A percentile compares a stretch with the other conserved stretches of the same genome.
Evolutionary conservation across 1,139 yeast genomes (phyloP).

Genomic region (Suhomyces atakaporum): DNA sequence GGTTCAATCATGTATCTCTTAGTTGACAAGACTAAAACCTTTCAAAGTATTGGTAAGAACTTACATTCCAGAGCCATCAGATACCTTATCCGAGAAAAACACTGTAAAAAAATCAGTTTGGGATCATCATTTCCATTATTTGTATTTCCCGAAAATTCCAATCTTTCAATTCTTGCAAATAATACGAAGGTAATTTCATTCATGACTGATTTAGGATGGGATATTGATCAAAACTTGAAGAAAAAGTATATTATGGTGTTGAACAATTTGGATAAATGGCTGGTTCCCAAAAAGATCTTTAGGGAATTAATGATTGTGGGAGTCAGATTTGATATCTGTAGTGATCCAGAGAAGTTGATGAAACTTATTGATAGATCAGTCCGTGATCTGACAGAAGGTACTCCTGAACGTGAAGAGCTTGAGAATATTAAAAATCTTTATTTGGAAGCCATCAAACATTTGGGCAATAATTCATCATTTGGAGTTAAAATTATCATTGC

Average conservation of each 20-base stretch:
- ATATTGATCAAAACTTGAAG: conserved; percentile 18
- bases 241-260: conserved; percentile 42
- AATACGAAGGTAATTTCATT: conserved; percentile 30
- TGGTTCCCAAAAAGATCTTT: conserved; percentile 55
- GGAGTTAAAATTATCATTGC: conserved; percentile 57
- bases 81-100: conserved; percentile 48
- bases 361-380: conserved; percentile 31
- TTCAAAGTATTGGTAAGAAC: conserved; percentile 60
- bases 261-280: conserved; percentile 46
- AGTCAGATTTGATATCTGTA: conserved; percentile 57
- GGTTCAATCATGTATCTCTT: conserved; percentile 54
- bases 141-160: conserved; percentile 39
- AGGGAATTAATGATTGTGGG: conserved; percentile 62
- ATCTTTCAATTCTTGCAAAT: conserved; percentile 15
- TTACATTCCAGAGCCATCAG: conserved; percentile 57
- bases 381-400: conserved; percentile 7
- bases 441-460: conserved; percentile 23
- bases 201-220: conserved; percentile 46
- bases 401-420: conserved; percentile 15
- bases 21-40: conserved; percentile 58
- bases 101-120: conserved; percentile 44
- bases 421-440: conserved; percentile 22
- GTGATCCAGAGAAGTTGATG: conserved; percentile 40
- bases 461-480: conserved; percentile 19
- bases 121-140: conserved; percentile 59